These are phyloP conservation scores for Chaetomium fimeti DNA, from an alignment of 495 filamentous ascomycete species.

Conservation along the genomic window DNA sequence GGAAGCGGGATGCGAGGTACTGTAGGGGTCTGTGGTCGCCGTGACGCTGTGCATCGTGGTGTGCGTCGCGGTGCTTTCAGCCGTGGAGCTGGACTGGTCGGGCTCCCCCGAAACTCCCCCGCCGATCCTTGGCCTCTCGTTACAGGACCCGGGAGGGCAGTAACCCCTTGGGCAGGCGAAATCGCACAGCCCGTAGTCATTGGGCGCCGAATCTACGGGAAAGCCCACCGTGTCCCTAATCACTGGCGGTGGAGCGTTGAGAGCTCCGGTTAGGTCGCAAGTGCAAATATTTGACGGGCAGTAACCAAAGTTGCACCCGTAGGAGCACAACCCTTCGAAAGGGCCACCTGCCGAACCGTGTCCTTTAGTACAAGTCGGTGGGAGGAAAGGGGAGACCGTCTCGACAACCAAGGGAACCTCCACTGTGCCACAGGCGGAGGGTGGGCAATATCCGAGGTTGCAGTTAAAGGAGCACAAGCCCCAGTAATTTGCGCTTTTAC, in stretches of 20 bases:
- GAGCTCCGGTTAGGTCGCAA: neutral
- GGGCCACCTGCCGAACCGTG: neutral
- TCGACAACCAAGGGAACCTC: neutral
- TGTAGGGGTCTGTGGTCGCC: too few relatives aligned
- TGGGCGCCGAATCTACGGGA: neutral
- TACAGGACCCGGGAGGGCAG: neutral
- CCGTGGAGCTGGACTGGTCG: too few relatives aligned
- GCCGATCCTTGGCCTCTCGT: too few relatives aligned
- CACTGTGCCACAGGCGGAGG: neutral
- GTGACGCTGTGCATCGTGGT: too few relatives aligned
- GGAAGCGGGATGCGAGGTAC: too few relatives aligned
- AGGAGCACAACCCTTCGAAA: conserved; percentile 2
- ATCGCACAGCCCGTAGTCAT: neutral
- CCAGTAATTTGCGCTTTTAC: neutral
- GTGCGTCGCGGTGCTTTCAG: too few relatives aligned
- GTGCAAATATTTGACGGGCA: neutral
- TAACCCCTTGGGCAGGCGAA: neutral
- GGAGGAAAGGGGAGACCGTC: too few relatives aligned
- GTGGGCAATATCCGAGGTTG: conserved; percentile 3
- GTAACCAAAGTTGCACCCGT: conserved; percentile 3
- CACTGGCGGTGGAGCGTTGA: neutral
- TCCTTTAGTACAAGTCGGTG: neutral
- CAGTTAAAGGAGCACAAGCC: neutral
- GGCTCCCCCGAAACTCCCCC: too few relatives aligned
- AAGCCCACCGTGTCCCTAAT: neutral